A percentile compares a stretch with the other conserved stretches of the same genome.
Conservation (phyloP, 768 basidiomycete species). For the Podaxis sp. region DNA sequence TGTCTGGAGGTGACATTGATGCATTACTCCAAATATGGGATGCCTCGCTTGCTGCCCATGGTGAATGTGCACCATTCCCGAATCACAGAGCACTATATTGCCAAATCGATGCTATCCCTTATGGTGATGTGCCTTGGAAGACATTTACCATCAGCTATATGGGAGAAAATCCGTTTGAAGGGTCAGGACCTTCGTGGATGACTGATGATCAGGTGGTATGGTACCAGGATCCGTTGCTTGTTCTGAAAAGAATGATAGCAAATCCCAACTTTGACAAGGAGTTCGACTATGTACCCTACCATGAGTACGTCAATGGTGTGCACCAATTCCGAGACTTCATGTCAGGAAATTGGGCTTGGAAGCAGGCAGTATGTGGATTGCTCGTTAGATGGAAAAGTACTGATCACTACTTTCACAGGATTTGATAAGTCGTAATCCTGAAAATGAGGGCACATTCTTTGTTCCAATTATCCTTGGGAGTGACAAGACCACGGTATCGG, state of each 20-base stretch:
- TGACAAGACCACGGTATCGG: constrained; percentile 33
- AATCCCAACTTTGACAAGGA: constrained; percentile 33
- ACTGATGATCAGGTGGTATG: constrained; percentile 20
- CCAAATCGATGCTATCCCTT: constrained; percentile 33
- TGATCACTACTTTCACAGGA: constrained; percentile 17
- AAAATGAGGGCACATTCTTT: background rate
- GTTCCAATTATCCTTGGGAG: constrained; percentile 24
- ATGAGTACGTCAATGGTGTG: constrained; percentile 19
- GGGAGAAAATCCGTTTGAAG: constrained; percentile 14
- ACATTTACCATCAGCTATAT: constrained; percentile 29
- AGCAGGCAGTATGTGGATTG: constrained; percentile 22
- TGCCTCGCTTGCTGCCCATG: constrained; percentile 11
- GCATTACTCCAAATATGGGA: constrained; percentile 27
- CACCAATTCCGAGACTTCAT: constrained; percentile 31
- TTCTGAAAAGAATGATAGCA: constrained; percentile 27
- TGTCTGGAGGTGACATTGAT: constrained; percentile 24
- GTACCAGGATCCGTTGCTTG: constrained; percentile 24
- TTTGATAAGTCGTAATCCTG: too few species aligned
- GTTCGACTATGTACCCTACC: constrained; percentile 31
- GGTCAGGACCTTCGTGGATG: constrained; percentile 31
- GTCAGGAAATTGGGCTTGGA: constrained; percentile 21
- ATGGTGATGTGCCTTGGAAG: constrained; percentile 38
- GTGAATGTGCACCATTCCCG: constrained; percentile 29
- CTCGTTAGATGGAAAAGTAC: constrained; percentile 18
- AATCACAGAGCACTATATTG: constrained; percentile 30